These are phyloP conservation scores for Prunus fruticosa DNA, from an alignment of 306 rosid genomes.

Conservation along the genomic window DNA sequence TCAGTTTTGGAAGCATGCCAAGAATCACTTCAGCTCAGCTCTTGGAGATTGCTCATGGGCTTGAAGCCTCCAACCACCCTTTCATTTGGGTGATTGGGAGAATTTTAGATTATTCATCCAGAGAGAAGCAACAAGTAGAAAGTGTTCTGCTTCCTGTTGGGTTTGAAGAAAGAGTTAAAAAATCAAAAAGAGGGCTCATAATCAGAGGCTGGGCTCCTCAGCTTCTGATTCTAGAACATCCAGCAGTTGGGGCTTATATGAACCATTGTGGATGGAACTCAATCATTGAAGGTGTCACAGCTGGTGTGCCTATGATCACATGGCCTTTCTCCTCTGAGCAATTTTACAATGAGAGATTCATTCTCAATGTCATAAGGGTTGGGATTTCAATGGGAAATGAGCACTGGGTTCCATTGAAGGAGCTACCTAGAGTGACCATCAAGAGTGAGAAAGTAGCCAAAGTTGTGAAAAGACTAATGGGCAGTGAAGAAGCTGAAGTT, in stretches of 20 bases:
- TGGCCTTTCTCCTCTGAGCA: constrained; percentile 34
- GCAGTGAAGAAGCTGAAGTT: constrained; percentile 5
- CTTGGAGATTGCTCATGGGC: constrained; percentile 54
- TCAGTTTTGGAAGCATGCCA: constrained; percentile 54
- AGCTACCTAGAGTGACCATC: constrained; percentile 7
- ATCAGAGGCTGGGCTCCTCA: constrained; percentile 34
- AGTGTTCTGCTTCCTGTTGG: constrained; percentile 10
- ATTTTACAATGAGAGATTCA: constrained; percentile 26
- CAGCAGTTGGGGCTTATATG: constrained; percentile 29
- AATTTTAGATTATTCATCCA: constrained; percentile 3
- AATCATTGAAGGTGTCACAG: constrained; percentile 21
- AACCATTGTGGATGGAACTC: constrained; percentile 38
- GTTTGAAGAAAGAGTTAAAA: constrained; percentile 17
- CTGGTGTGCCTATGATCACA: constrained; percentile 29
- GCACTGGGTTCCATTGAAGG: constrained; percentile 24
- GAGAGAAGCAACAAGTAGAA: background rate
- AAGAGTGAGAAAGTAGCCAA: constrained; percentile 10
- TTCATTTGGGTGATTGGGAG: constrained; percentile 73
- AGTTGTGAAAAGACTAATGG: constrained; percentile 23
- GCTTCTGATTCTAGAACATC: constrained; percentile 24
- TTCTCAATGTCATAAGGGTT: constrained; percentile 9
- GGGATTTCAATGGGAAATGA: constrained; percentile 24
- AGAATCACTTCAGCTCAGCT: constrained; percentile 35
- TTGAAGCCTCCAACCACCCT: constrained; percentile 45
- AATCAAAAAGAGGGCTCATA: constrained; percentile 14